Evolutionary conservation across 192 early-diverging fungal genomes (phyloP).

Genomic region (Haplosporangium gracile): DNA sequence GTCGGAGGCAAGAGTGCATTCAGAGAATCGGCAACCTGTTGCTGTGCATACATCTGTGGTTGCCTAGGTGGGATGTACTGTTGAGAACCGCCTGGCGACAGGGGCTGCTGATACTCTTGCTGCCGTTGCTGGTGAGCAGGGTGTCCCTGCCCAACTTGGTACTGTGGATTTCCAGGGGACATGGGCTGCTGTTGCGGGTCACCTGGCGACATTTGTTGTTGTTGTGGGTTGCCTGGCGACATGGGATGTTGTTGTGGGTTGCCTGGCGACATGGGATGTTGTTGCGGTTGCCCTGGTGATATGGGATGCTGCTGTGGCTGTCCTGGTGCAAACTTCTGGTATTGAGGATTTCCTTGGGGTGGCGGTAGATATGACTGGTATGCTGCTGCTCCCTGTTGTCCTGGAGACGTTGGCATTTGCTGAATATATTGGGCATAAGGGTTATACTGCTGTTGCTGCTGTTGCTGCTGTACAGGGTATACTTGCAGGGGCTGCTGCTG

Average conservation of each 20-base stretch:
- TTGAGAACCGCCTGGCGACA: neutral
- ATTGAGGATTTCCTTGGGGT: neutral
- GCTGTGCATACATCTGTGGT: neutral
- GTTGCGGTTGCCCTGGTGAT: neutral
- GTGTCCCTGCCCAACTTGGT: neutral
- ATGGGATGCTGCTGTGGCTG: constrained; percentile 1
- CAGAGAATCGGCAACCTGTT: neutral
- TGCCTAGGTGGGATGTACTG: neutral
- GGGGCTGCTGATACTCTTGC: neutral
- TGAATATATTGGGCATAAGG: neutral
- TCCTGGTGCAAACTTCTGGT: neutral
- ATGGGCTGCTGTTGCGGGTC: neutral
- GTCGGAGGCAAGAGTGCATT: neutral
- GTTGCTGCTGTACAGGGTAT: neutral
- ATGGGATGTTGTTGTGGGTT: neutral
- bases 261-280: neutral
- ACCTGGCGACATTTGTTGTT: neutral
- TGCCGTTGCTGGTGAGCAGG: neutral
- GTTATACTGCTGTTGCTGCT: neutral
- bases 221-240: neutral
- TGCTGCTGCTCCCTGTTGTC: neutral
- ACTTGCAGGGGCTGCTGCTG: neutral
- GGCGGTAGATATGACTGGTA: neutral
- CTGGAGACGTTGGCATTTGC: neutral
- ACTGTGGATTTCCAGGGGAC: neutral